Evolutionary conservation across 2,329 filamentous ascomycete genomes (phyloP), one percentile per base, ranked within the genome.

Genomic region (Penicillium sp.): DNA sequence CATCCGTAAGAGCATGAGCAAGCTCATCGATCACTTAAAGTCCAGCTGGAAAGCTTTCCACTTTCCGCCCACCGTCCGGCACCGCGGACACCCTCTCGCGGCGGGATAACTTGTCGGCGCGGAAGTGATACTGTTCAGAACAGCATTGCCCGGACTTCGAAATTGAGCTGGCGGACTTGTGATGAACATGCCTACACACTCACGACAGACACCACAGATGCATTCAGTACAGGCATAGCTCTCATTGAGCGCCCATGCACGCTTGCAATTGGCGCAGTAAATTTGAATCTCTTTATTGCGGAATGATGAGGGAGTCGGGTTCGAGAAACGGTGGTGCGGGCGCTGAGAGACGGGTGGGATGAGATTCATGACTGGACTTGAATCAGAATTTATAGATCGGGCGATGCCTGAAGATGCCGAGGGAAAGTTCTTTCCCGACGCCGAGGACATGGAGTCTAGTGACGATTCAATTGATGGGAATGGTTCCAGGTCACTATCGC

Each of bases 141-240:
- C 32, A 1, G 59, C 60, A 43, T 65, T 66, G 1, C 59, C 61
- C 3, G 63, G 63, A 43, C 66, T 72, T 15, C 68, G 55, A 47
- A 71, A 71, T 1, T 68, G 66, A 13, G 67, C 60, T 0, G 72
- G 66, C 18, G 72, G 71, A 51, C 71, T 72, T 54, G 67, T 65
- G 44, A 74, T 69, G 57, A 75, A 73, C 65, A 71, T 66, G 46
- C 66, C 64, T 50, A 96, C 89, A 63, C 92, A 97, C 51, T 89
- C 83, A 56, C 86, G 83, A 70, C 93, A 97, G 43, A 97, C 80
- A 13, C 91, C 92, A 67, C 89, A 95, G 56, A 97, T 95, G 69
- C 93, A 97, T 70, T 96, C 91, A 1, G 91, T 95, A 69, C 92
- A 97, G 20, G 92, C 92, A 65, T 90, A 96, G 29, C 89, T 93